Percentiles rank a stretch among this genome's conserved stretches.
Conservation (phyloP, 495 filamentous ascomycete species). For the Penicillium taxi region DNA sequence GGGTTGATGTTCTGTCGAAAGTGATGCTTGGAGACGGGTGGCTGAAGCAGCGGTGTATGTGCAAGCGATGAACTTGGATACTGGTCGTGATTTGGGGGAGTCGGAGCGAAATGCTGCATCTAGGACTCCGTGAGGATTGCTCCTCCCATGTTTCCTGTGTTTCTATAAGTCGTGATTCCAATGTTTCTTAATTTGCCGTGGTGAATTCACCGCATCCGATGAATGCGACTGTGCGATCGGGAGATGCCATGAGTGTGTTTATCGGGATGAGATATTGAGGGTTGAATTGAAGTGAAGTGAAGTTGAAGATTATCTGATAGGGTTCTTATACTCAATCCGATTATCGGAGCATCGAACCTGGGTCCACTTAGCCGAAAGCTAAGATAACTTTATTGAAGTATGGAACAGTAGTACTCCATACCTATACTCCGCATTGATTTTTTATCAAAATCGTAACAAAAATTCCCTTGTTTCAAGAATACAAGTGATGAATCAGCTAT, state of each 20-base stretch:
- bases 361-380: no score
- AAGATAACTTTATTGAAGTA: no score
- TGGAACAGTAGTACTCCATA: no score
- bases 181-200: not conserved
- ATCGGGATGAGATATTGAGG: no score
- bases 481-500: no score
- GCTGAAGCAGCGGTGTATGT: slow-evolving; percentile 26
- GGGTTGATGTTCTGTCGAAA: slow-evolving; percentile 7
- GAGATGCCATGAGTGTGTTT: slow-evolving; percentile 4
- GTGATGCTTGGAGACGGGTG: slow-evolving; percentile 6
- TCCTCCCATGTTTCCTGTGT: slow-evolving; percentile 34
- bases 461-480: no score
- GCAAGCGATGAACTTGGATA: slow-evolving; percentile 21
- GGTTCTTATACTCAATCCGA: no score
- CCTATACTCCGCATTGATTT: no score
- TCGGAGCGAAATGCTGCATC: slow-evolving; percentile 17
- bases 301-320: no score
- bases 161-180: not conserved
- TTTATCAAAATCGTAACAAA: no score
- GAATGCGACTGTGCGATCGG: slow-evolving; percentile 16
- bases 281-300: no score
- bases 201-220: slow-evolving; percentile 23
- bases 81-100: slow-evolving; percentile 4
- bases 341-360: no score
- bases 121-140: slow-evolving; percentile 30